phyloP scores from a whole-genome alignment of 208 protist genomes.

The Acanthamoeba sp. region DNA sequence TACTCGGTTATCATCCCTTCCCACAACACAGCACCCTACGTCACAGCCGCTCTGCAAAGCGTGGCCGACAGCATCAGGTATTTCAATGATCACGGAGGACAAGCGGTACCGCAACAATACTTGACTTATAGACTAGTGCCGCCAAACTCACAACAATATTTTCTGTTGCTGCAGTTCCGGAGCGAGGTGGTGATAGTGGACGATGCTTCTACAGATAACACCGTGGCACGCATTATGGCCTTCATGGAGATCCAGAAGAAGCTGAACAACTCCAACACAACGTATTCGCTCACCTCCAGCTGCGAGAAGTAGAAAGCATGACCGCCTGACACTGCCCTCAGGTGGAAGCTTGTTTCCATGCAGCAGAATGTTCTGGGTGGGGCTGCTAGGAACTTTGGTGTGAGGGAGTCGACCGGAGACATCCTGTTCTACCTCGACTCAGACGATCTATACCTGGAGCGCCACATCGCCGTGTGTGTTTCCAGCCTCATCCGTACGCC shows the following conservation, averaged over 20 bases:
- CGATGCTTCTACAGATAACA: conserved; percentile 62
- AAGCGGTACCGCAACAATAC: background rate
- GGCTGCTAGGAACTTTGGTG: conserved; percentile 44
- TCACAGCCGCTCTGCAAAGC: conserved; percentile 19
- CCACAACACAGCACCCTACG: conserved; percentile 55
- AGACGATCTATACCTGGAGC: conserved; percentile 21
- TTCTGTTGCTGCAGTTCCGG: background rate
- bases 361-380: conserved; percentile 37
- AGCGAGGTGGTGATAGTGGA: conserved; percentile 65
- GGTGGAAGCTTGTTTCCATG: conserved; percentile 61
- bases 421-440: conserved; percentile 64
- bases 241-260: conserved; percentile 47
- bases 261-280: conserved; percentile 2
- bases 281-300: background rate
- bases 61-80: conserved; percentile 25
- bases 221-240: conserved; percentile 29
- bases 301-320: background rate
- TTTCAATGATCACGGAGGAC: background rate
- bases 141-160: background rate
- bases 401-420: conserved; percentile 27
- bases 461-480: background rate
- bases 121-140: background rate
- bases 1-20: conserved; percentile 61
- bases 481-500: background rate
- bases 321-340: background rate